phyloP scores from a whole-genome alignment of 2,329 filamentous ascomycete genomes.

The Amauroascus niger region DNA sequence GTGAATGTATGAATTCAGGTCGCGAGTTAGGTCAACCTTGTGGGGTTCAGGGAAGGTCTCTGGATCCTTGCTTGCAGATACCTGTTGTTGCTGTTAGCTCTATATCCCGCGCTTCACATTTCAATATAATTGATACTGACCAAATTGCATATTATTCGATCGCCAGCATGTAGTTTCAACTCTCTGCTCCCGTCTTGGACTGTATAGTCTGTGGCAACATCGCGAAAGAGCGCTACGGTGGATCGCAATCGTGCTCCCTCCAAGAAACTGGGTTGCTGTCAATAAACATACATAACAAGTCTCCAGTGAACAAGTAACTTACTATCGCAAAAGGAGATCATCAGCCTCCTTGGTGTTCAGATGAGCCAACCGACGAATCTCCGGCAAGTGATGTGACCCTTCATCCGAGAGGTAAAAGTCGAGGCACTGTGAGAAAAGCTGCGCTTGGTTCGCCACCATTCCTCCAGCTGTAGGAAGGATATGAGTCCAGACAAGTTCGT shows the following conservation, averaged over 20 bases:
- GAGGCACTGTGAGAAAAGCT: conserved; percentile 48
- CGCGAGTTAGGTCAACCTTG: conserved; percentile 39
- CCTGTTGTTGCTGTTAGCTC: conserved; percentile 31
- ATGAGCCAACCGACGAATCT: conserved; percentile 42
- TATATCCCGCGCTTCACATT: conserved; percentile 34
- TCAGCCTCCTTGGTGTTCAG: conserved; percentile 38
- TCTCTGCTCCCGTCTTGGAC: conserved; percentile 30
- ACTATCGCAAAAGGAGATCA: conserved; percentile 44
- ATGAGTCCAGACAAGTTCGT: conserved; percentile 48
- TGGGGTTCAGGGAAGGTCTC: conserved; percentile 31
- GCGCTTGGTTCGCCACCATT: conserved; percentile 49
- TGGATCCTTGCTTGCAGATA: conserved; percentile 31
- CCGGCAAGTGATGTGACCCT: conserved; percentile 40
- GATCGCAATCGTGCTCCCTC: conserved; percentile 33
- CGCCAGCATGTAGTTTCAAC: conserved; percentile 28
- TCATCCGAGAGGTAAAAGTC: conserved; percentile 48
- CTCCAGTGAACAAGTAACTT: conserved; percentile 16
- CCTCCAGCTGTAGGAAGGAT: conserved; percentile 50
- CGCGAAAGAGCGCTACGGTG: conserved; percentile 31
- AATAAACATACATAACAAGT: conserved; percentile 1
- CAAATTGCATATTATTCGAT: conserved; percentile 30
- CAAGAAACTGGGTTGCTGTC: conserved; percentile 28
- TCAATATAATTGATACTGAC: conserved; percentile 23
- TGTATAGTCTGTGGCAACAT: conserved; percentile 26
- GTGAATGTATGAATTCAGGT: conserved; percentile 33